A percentile compares a stretch with the other conserved stretches of the same genome.
These are phyloP conservation scores for Saccharomycopsis olivae DNA, from an alignment of 805 yeast species.

Conservation along the genomic window DNA sequence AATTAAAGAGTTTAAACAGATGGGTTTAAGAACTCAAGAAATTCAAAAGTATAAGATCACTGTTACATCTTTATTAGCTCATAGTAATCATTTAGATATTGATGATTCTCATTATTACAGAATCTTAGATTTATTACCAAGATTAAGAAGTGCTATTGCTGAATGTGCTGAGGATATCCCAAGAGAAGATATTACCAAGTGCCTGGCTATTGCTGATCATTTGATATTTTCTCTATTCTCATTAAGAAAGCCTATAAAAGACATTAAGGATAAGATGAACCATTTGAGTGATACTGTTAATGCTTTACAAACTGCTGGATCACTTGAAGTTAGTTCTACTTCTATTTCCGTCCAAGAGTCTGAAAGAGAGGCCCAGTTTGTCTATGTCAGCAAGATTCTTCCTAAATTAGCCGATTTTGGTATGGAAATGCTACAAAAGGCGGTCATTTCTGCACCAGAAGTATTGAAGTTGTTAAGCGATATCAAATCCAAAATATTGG, in stretches of 20 bases:
- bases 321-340: too few relatives aligned
- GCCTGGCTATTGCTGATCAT: slow-evolving; percentile 68
- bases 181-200: slow-evolving; percentile 58
- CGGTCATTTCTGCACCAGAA: not conserved
- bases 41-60: slow-evolving; percentile 37
- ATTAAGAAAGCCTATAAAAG: slow-evolving; percentile 37
- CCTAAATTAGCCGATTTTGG: slow-evolving; percentile 31
- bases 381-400: slow-evolving; percentile 23
- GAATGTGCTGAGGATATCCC: slow-evolving; percentile 67
- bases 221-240: slow-evolving; percentile 47
- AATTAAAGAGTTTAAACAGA: slow-evolving; percentile 57
- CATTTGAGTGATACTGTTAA: not conserved
- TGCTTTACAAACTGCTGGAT: not conserved
- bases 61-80: slow-evolving; percentile 51
- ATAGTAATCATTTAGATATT: slow-evolving; percentile 36
- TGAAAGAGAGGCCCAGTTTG: not conserved
- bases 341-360: too few relatives aligned
- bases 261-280: slow-evolving; percentile 2
- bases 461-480: not conserved
- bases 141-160: slow-evolving; percentile 56
- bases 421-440: slow-evolving; percentile 15
- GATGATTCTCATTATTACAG: slow-evolving; percentile 53
- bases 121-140: slow-evolving; percentile 69
- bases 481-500: not conserved
- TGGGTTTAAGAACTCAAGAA: slow-evolving; percentile 65